phyloP scores from a whole-genome alignment of 1,284 basidiomycete species.

The Farysia itapuensis region DNA sequence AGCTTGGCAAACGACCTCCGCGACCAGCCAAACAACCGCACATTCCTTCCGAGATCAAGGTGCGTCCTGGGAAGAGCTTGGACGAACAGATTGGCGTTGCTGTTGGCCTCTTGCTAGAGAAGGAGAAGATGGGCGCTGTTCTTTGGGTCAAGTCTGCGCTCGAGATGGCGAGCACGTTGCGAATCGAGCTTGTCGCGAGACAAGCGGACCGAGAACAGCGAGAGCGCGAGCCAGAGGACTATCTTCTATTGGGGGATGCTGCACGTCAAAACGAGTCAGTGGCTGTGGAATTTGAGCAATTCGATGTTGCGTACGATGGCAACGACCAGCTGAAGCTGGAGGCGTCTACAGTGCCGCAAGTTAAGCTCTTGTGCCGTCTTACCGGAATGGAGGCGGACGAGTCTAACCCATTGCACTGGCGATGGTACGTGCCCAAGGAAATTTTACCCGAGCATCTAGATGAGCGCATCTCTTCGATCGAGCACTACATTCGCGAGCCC shows the following conservation, averaged over 20 bases:
- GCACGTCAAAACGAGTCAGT: conserved; percentile 24
- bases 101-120: conserved; percentile 48
- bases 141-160: conserved; percentile 55
- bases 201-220: conserved; percentile 18
- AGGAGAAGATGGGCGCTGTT: conserved; percentile 51
- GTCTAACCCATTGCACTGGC: conserved; percentile 34
- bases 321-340: conserved; percentile 44
- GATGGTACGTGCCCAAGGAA: conserved; percentile 47
- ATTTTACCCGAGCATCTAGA: conserved; percentile 40
- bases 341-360: conserved; percentile 39
- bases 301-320: conserved; percentile 21
- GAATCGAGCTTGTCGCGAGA: conserved; percentile 32
- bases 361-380: conserved; percentile 56
- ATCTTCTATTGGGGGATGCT: conserved; percentile 12
- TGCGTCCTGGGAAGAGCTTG: conserved; percentile 34
- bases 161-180: conserved; percentile 48
- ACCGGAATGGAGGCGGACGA: conserved; percentile 44
- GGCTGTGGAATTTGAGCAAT: conserved; percentile 23
- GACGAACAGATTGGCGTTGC: conserved; percentile 54
- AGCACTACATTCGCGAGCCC: conserved; percentile 51
- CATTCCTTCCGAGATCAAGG: conserved; percentile 46
- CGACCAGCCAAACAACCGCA: conserved; percentile 31
- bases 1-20: conserved; percentile 39
- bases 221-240: not conserved
- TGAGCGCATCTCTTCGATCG: conserved; percentile 47